Conservation (phyloP, 1,139 yeast genomes). For the Suhomyces coccinellae region DNA sequence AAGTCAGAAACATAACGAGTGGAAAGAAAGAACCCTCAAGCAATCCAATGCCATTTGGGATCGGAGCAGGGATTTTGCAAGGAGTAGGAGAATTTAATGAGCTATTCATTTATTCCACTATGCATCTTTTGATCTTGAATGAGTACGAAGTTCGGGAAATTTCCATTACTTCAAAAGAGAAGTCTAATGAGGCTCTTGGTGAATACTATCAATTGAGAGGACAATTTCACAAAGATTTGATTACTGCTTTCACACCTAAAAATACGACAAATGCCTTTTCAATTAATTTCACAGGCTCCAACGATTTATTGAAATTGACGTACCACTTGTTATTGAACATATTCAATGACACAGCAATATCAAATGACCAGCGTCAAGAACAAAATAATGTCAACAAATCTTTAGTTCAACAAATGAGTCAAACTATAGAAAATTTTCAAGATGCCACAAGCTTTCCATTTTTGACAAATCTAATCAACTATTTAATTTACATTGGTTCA, state of each 20-base stretch:
- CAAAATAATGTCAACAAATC: conserved; percentile 6
- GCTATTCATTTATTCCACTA: conserved; percentile 26
- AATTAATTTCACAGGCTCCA: conserved; percentile 22
- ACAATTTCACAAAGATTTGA: conserved; percentile 21
- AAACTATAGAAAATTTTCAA: conserved; percentile 8
- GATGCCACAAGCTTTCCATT: conserved; percentile 19
- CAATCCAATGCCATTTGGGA: conserved; percentile 16
- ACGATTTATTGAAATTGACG: conserved; percentile 16
- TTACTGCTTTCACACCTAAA: conserved; percentile 17
- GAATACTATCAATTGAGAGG: conserved; percentile 19
- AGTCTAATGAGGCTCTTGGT: conserved; percentile 10
- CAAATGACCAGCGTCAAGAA: conserved; percentile 1
- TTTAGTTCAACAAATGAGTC: conserved; percentile 12
- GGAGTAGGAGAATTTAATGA: conserved; percentile 24
- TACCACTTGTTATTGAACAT: conserved; percentile 14
- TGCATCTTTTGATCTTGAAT: conserved; percentile 28
- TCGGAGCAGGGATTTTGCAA: conserved; percentile 22
- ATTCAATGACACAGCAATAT: conserved; percentile 11
- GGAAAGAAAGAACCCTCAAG: background rate
- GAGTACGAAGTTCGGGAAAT: conserved; percentile 24
- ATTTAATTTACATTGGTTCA: conserved; percentile 19
- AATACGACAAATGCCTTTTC: conserved; percentile 22
- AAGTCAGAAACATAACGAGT: conserved; percentile 24
- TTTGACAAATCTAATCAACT: conserved; percentile 18
- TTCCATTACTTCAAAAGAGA: conserved; percentile 8